phyloP scores from a whole-genome alignment of 2,329 filamentous ascomycete genomes.

The Exserohilum turcica region DNA sequence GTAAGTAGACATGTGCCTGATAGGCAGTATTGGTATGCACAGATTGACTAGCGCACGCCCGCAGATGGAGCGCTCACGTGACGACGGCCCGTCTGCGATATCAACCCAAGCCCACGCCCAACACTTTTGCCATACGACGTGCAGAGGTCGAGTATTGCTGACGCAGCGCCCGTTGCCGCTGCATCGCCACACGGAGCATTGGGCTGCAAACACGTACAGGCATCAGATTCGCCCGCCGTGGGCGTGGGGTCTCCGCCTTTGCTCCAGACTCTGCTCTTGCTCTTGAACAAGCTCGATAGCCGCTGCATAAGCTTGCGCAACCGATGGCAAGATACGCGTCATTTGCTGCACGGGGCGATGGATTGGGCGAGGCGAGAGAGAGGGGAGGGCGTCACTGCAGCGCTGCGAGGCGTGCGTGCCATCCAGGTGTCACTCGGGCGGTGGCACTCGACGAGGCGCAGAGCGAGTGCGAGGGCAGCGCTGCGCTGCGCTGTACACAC shows the following conservation, averaged over 20 bases:
- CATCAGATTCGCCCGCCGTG: slow-evolving; percentile 30
- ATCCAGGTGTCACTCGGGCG: slow-evolving; percentile 8
- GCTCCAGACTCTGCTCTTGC: background rate
- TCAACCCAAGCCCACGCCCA: background rate
- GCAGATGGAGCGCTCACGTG: background rate
- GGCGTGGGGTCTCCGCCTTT: background rate
- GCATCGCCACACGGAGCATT: slow-evolving; percentile 22
- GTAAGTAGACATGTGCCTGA: too few relatives aligned
- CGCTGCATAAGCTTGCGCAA: slow-evolving; percentile 30
- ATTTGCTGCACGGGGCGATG: slow-evolving; percentile 16
- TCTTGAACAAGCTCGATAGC: slow-evolving; percentile 37
- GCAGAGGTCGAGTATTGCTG: background rate
- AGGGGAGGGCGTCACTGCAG: slow-evolving; percentile 9
- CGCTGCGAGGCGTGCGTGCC: slow-evolving; percentile 6
- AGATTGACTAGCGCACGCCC: background rate
- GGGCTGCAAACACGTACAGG: slow-evolving; percentile 39
- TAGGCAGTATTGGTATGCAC: background rate
- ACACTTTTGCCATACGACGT: background rate
- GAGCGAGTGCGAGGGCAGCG: slow-evolving; percentile 13
- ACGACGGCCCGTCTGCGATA: background rate
- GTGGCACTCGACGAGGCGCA: slow-evolving; percentile 3
- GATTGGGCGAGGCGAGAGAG: slow-evolving; percentile 10
- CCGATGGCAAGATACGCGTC: slow-evolving; percentile 36
- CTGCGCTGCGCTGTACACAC: slow-evolving; percentile 20
- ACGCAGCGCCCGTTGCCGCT: background rate